Evolutionary conservation across 805 yeast genomes (phyloP).

Genomic region (Metahyphopichia silvanorum): DNA sequence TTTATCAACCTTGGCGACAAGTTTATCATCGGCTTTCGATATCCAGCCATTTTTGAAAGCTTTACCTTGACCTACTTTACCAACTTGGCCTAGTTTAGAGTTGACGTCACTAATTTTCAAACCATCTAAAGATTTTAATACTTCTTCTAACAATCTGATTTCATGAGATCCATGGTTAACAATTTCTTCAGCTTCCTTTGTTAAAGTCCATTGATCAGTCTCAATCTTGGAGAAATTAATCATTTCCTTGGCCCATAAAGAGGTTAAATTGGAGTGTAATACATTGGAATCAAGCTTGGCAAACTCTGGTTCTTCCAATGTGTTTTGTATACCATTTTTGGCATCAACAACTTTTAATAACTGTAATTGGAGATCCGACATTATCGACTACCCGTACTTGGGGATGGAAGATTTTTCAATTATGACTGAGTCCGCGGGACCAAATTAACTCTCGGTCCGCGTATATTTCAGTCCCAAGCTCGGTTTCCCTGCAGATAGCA

Average conservation of each 20-base stretch:
- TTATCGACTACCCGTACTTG: slow-evolving; percentile 19
- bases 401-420: too few species aligned
- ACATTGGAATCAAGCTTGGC: slow-evolving; percentile 62
- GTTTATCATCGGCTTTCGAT: slow-evolving; percentile 76
- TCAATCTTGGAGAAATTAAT: slow-evolving; percentile 71
- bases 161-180: slow-evolving; percentile 87
- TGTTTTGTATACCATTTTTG: slow-evolving; percentile 60
- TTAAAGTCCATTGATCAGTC: slow-evolving; percentile 69
- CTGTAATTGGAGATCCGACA: slow-evolving; percentile 67
- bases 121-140: slow-evolving; percentile 71
- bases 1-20: slow-evolving; percentile 57
- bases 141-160: slow-evolving; percentile 70
- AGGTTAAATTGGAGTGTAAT: slow-evolving; percentile 79
- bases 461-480: too few species aligned
- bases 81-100: slow-evolving; percentile 73
- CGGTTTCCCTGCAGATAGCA: too few species aligned
- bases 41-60: slow-evolving; percentile 99
- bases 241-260: slow-evolving; percentile 82
- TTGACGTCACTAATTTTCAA: slow-evolving; percentile 76
- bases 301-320: slow-evolving; percentile 55
- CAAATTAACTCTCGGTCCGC: too few species aligned
- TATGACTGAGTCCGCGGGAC: too few species aligned
- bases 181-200: slow-evolving; percentile 80
- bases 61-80: slow-evolving; percentile 92
- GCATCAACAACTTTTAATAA: slow-evolving; percentile 63